Evolutionary conservation across 140 eudicot genomes (phyloP).

Genomic region (Oenanthe javanica): DNA sequence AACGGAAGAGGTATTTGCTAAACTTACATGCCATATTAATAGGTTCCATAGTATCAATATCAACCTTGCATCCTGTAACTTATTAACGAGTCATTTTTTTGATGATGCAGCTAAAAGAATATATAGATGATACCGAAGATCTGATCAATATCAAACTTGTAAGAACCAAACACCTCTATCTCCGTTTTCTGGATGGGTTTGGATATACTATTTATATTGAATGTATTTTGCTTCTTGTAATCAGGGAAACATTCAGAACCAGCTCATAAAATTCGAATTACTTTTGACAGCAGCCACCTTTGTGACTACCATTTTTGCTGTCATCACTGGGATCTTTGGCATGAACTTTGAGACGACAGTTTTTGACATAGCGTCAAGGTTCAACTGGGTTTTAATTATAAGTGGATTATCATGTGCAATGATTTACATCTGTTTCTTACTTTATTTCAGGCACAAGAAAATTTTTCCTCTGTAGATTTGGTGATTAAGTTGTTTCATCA

Average conservation of each 20-base stretch:
- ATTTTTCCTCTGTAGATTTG: slow-evolving; percentile 49
- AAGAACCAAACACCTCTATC: slow-evolving; percentile 16
- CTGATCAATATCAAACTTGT: slow-evolving; percentile 91
- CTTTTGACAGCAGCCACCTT: slow-evolving; percentile 94
- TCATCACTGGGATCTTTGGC: slow-evolving; percentile 92
- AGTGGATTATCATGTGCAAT: slow-evolving; percentile 46
- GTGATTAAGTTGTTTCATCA: neutral
- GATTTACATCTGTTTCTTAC: slow-evolving; percentile 53
- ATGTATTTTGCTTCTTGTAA: neutral
- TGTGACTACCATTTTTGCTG: slow-evolving; percentile 82
- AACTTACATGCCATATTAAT: neutral
- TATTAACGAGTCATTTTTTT: neutral
- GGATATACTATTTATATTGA: neutral
- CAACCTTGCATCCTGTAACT: neutral
- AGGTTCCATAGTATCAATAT: neutral
- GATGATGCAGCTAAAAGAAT: slow-evolving; percentile 80
- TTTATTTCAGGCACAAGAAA: slow-evolving; percentile 83
- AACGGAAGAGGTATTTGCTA: neutral
- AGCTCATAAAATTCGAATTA: slow-evolving; percentile 87
- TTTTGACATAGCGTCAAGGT: slow-evolving; percentile 60
- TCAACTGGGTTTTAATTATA: slow-evolving; percentile 66
- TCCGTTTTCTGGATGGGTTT: neutral
- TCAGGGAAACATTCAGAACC: slow-evolving; percentile 96
- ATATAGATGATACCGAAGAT: slow-evolving; percentile 96
- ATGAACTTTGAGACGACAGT: slow-evolving; percentile 79